Evolutionary conservation across 2,329 filamentous ascomycete genomes (phyloP), one percentile per base, ranked within the genome.

Genomic region (Teratosphaeria destructans): DNA sequence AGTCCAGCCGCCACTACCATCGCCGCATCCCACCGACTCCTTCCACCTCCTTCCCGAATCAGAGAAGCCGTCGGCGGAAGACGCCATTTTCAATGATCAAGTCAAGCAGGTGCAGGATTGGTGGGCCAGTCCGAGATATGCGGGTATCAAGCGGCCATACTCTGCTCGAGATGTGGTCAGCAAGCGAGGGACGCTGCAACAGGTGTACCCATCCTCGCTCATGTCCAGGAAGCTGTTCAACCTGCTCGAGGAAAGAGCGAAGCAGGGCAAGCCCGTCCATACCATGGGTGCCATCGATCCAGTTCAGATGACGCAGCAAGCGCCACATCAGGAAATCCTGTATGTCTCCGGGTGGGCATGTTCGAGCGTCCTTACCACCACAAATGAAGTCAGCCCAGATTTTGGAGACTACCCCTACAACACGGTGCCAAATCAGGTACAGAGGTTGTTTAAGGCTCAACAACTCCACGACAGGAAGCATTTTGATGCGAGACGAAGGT

Each of bases 371-470:
- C 80, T 99, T 54, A 97, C 93, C 3, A 87, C 86, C 10, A 97
- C 94, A 43, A 97, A 99, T 77, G 94, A 99, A 74, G 94, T 99
- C 32, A 96, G 91, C 0, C 89, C 94, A 52, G 94, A 99, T 73
- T 96, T 97, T 77, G 94, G 94, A 69, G 94, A 99, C 76, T 99
- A 99, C 74, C 94, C 94, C 0, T 99, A 99, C 78, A 97, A 97
- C 73, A 99, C 94, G 0, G 94, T 99, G 4, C 94, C 94, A 8
- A 97, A 97, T 76, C 94, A 97, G 74, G 94, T 99, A 3, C 91
- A 99, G 78, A 85, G 94, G 64, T 79, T 99, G 57, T 90, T 95
- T 78, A 97, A 97, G 77, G 94, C 94, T 3, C 94, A 99, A 75
- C 91, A 91, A 65, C 86, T 97, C 80, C 94, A 99, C 74, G 94